Conservation (phyloP, 768 basidiomycete species). For the Gloeostereum incarnatum region DNA sequence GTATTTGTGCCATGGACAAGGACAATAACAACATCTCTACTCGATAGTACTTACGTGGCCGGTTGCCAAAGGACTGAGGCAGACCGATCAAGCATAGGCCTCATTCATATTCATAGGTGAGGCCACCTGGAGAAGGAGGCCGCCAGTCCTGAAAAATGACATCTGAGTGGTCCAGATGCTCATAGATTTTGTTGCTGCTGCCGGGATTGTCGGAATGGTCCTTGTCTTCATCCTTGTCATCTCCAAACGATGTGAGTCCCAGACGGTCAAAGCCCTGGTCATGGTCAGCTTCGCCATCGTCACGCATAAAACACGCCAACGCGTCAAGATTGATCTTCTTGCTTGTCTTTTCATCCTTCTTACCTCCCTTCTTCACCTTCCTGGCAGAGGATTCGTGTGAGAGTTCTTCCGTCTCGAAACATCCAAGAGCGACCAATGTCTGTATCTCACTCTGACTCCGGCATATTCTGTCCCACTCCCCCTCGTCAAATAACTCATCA, state of each 20-base stretch:
- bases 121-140: constrained; percentile 22
- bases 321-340: constrained; percentile 49
- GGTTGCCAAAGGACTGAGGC: not conserved
- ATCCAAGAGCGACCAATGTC: constrained; percentile 18
- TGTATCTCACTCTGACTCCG: constrained; percentile 43
- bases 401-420: not conserved
- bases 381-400: not conserved
- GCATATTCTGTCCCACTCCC: constrained; percentile 56
- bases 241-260: constrained; percentile 1
- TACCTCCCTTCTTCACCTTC: not conserved
- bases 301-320: constrained; percentile 38
- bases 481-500: constrained; percentile 62
- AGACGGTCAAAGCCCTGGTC: constrained; percentile 15
- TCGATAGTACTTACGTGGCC: no score
- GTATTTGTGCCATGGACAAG: no score
- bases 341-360: constrained; percentile 2
- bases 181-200: no score
- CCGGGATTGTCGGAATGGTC: not conserved
- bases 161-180: constrained; percentile 15
- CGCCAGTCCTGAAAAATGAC: constrained; percentile 40
- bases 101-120: not conserved
- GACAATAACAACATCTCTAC: not conserved
- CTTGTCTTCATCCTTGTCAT: constrained; percentile 5
- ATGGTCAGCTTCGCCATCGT: constrained; percentile 17
- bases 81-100: not conserved